These are phyloP conservation scores for Salix dunnii DNA, from an alignment of 345 rosid species.

Conservation along the genomic window DNA sequence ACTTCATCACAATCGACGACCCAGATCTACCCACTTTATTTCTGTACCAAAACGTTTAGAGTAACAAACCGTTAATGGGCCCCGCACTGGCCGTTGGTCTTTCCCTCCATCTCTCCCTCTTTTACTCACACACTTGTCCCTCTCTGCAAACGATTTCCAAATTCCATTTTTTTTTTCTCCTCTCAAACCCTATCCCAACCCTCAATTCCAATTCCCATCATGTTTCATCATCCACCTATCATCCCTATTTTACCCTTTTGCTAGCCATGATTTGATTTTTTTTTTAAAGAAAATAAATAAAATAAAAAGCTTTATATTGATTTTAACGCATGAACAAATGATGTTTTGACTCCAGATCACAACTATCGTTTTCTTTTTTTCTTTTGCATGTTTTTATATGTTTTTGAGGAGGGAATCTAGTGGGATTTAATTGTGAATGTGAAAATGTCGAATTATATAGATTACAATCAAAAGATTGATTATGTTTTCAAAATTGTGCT, in stretches of 20 bases:
- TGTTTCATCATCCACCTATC: background rate
- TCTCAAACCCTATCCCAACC: slow-evolving; percentile 18
- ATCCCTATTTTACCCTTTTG: background rate
- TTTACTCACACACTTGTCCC: background rate
- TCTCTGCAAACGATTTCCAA: background rate
- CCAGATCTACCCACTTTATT: background rate
- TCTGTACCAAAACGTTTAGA: background rate
- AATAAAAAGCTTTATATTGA: background rate
- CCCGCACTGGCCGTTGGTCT: slow-evolving; percentile 56
- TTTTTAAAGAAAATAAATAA: too few relatives aligned
- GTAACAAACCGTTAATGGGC: slow-evolving; percentile 34
- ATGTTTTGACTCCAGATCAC: background rate
- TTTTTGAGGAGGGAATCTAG: background rate
- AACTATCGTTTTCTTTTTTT: slow-evolving; percentile 10
- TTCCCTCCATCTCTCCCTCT: slow-evolving; percentile 9
- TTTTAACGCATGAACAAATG: background rate
- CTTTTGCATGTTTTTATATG: background rate
- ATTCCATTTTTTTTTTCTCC: background rate
- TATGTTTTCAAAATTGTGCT: slow-evolving; percentile 77
- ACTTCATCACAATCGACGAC: background rate
- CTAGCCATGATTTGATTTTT: background rate
- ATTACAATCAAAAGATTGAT: slow-evolving; percentile 78
- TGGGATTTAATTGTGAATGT: slow-evolving; percentile 1
- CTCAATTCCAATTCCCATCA: background rate
- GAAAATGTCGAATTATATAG: slow-evolving; percentile 68